phyloP scores from a whole-genome alignment of 495 filamentous ascomycete genomes.

The Annulohypoxylon moriforme region DNA sequence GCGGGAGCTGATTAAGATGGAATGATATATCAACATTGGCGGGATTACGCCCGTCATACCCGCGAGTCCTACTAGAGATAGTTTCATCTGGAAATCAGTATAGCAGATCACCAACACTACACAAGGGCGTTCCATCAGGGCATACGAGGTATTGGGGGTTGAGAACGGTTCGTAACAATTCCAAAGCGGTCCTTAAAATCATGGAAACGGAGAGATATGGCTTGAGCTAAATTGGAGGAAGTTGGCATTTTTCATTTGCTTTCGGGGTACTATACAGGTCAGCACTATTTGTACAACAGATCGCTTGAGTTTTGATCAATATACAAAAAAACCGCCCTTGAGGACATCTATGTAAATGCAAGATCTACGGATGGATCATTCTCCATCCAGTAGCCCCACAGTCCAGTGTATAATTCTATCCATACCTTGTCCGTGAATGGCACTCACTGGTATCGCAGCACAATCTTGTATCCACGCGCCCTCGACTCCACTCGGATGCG shows the following conservation, averaged over 20 bases:
- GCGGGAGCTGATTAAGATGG: not conserved
- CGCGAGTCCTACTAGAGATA: not conserved
- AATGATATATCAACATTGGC: not conserved
- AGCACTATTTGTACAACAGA: constrained; percentile 21
- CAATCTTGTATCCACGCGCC: constrained; percentile 75
- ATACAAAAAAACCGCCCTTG: constrained; percentile 6
- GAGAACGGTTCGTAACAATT: not conserved
- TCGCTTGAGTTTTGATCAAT: constrained; percentile 2
- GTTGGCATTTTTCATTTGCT: constrained; percentile 12
- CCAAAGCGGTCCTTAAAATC: not conserved
- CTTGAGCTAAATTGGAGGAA: not conserved
- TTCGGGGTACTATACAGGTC: not conserved
- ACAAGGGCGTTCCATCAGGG: not conserved
- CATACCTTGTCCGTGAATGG: constrained; percentile 85
- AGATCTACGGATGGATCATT: not conserved
- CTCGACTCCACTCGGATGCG: constrained; percentile 76
- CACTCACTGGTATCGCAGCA: constrained; percentile 84
- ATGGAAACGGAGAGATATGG: not conserved
- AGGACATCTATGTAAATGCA: not conserved
- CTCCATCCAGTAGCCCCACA: constrained; percentile 73
- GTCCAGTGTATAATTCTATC: constrained; percentile 80
- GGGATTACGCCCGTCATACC: not conserved
- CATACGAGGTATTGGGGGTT: not conserved
- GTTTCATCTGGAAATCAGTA: not conserved
- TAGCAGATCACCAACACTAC: not conserved